Base-by-base conservation (phyloP, 2,329 filamentous ascomycete species). In the Thelonectria discophora region DNA sequence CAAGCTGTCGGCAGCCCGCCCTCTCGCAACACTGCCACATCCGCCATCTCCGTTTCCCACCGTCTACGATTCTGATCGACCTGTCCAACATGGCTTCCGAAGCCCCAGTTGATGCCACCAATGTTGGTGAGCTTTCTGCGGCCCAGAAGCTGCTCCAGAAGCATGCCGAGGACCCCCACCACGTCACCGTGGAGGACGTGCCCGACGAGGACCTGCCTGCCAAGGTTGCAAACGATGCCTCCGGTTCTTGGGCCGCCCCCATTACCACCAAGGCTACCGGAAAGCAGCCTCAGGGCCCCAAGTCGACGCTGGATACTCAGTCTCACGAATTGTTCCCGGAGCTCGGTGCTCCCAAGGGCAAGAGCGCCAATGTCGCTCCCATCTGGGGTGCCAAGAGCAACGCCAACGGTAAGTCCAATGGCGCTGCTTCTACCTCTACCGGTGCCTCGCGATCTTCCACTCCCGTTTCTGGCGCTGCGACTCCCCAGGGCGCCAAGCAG, bases 291-390 rank as follows among this genome's bases (percentile, higher is more conserved):
- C 82, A 86, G 58, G 77, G 82, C 34, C 75, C 78, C 32, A 77
- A 79, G 45, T 71, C 83, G 40, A 57, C 72, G 54, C 81, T 97
- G 64, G 92, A 98, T 77, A 94, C 92, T 18, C 86, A 92, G 73
- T 97, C 92, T 17, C 91, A 96, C 74, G 94, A 98, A 78, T 82
- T 92, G 62, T 99, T 99, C 84, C 95, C 95, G n/a, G 89, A 94
- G 70, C 86, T 99, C 48, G 94, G 94, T 65, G 86, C 80, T 20
- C 78, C 83, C 59, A 88, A 88, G 77, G 82, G 88, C 55, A 94
- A 93, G 78, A 81, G 88, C 65, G 83, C 88, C 59, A 85, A 87
- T 68, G 84, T 88, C 61, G 84, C 89, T 48, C 88, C 90, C 47
- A 88, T 91, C 69, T 97, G 94, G 93, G 90, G 90, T 65, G 86